Conservation (phyloP, 139 green algal genomes). For the Coelastrella sp. region DNA sequence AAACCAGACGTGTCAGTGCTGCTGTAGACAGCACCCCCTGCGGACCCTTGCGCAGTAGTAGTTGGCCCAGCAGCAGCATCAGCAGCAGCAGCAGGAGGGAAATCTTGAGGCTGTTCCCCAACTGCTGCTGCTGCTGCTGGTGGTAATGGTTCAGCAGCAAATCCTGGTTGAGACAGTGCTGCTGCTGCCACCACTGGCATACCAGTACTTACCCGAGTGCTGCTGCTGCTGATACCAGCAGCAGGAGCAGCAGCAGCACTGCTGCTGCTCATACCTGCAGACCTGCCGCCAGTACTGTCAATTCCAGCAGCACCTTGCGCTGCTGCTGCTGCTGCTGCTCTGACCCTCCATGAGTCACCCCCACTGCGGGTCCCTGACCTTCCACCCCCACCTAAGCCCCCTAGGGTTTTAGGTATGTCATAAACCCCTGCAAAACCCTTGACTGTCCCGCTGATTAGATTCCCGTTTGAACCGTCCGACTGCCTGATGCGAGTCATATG, state of each 20-base stretch:
- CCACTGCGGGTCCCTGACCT: neutral
- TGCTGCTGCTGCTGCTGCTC: conserved; percentile 12
- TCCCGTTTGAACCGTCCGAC: neutral
- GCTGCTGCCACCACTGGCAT: conserved; percentile 12
- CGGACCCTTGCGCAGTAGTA: neutral
- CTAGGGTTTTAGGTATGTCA: conserved; percentile 22
- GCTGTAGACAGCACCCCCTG: neutral
- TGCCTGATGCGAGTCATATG: conserved; percentile 26
- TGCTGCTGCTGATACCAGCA: conserved; percentile 12
- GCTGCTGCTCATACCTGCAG: neutral
- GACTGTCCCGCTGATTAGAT: conserved; percentile 28
- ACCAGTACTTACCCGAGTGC: neutral
- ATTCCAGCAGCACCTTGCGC: neutral
- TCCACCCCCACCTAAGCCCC: neutral
- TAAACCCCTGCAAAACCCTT: conserved; percentile 45
- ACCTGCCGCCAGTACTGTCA: neutral
- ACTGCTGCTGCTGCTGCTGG: conserved; percentile 41
- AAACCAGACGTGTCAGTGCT: neutral
- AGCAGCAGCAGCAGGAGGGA: neutral
- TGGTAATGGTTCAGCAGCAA: neutral
- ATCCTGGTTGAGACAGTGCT: conserved; percentile 18
- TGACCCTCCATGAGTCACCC: neutral
- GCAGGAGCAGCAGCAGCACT: neutral
- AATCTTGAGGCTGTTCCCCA: neutral
- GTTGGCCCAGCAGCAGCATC: neutral